These are phyloP conservation scores for Sambucus nigra DNA, from an alignment of 129 eudicot genomes.

Conservation along the genomic window DNA sequence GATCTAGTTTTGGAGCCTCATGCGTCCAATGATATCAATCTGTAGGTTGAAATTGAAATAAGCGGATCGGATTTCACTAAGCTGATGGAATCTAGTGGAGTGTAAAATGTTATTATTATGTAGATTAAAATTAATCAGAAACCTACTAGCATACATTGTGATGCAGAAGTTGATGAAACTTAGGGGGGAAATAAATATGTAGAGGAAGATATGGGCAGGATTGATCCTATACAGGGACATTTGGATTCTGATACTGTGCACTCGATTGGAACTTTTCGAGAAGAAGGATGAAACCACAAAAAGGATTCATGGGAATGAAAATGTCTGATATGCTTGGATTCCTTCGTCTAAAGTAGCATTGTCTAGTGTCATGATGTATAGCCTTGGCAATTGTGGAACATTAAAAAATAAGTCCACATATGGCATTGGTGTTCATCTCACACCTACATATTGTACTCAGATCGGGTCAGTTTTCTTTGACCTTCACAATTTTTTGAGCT, in stretches of 20 bases:
- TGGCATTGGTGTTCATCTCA: constrained; percentile 65
- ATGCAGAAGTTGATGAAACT: constrained; percentile 23
- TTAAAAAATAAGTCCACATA: constrained; percentile 37
- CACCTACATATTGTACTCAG: constrained; percentile 56
- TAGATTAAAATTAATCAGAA: constrained; percentile 26
- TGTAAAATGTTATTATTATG: constrained; percentile 40
- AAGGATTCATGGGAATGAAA: constrained; percentile 69
- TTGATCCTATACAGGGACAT: constrained; percentile 10
- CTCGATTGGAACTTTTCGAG: constrained; percentile 51
- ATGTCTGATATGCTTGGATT: constrained; percentile 75
- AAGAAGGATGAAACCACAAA: constrained; percentile 66
- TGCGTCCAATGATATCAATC: constrained; percentile 39
- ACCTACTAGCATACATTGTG: constrained; percentile 6
- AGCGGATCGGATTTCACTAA: constrained; percentile 24
- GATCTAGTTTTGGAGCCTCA: constrained; percentile 7
- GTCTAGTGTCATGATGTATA: constrained; percentile 41
- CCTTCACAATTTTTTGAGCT: background rate
- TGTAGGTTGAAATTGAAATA: constrained; percentile 70
- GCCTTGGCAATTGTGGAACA: constrained; percentile 30
- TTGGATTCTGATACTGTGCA: constrained; percentile 32
- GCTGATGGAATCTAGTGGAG: constrained; percentile 56
- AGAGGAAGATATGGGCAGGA: constrained; percentile 5
- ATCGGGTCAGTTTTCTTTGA: constrained; percentile 36
- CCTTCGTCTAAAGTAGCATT: constrained; percentile 36
- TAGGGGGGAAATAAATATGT: constrained; percentile 19